These are phyloP conservation scores for Chlamydomonas incerta DNA, from an alignment of 139 green algal genomes.

Conservation along the genomic window DNA sequence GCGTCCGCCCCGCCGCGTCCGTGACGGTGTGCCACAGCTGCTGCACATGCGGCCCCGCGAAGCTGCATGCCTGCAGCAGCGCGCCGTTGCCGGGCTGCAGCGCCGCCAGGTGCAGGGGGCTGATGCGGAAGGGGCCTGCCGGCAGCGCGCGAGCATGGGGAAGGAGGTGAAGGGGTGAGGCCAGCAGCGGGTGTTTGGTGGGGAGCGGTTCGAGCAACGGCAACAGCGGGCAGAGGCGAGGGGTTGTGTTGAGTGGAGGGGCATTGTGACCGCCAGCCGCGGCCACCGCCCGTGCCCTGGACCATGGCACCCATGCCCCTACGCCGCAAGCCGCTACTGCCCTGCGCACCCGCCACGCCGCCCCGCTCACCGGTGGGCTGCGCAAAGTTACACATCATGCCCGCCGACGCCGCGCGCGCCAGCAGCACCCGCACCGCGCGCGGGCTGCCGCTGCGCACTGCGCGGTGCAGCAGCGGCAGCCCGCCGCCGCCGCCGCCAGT, in stretches of 20 bases:
- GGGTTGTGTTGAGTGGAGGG: no score
- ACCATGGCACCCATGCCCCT: neutral
- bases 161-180: neutral
- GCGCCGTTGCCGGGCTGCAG: conserved; percentile 11
- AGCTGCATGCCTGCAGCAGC: conserved; percentile 12
- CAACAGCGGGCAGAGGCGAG: no score
- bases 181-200: no score
- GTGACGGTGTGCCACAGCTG: neutral
- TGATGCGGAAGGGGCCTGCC: conserved; percentile 18
- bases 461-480: conserved; percentile 36
- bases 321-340: neutral
- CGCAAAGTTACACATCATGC: conserved; percentile 26
- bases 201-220: no score
- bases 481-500: neutral
- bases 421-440: conserved; percentile 6
- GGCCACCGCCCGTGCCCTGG: no score
- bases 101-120: conserved; percentile 25
- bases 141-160: neutral
- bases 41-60: neutral
- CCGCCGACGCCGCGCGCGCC: neutral
- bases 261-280: no score
- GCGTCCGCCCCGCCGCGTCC: conserved; percentile 22
- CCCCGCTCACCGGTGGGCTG: conserved; percentile 1
- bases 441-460: conserved; percentile 24
- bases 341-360: no score